Base-by-base conservation (phyloP, 2,329 filamentous ascomycete species). In the Acephala macrosclerotiorum region DNA sequence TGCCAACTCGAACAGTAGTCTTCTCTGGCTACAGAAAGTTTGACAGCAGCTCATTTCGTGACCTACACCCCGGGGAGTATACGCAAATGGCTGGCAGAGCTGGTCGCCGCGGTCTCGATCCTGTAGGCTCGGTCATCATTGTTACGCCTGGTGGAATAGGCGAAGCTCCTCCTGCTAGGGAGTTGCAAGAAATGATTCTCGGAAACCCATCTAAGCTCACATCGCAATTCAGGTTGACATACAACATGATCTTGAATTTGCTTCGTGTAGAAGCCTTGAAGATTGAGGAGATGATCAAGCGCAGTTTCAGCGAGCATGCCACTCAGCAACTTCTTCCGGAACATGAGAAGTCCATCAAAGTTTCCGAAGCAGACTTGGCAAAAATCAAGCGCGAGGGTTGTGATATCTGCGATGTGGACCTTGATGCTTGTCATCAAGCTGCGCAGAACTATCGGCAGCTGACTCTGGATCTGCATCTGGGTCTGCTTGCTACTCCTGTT, bases 201-300 rank as follows among this genome's bases (percentile, higher is more conserved):
- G 96, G 96, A 61, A 92, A 97, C 74, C 95, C 96, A 36, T 97
- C 94, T 29, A 98, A 98, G 80, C 85, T 99, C 58, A 89, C 94
- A 56, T 98, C 95, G 7, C 96, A 99, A 76, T 99, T 99, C 83
- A 89, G 96, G 67, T 84, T 99, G 57, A 99, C 96, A 0, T 99
- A 99, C 83, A 99, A 98, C 80, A 99, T 99, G 96, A 99, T 99
- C 67, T 83, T 99, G 35, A 99, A 98, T 75, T 83, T 99, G 36
- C 84, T 99, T 58, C 91, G 96, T 40, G 96, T 99, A 1, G 96
- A 99, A 78, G 96, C 96, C 2, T 81, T 99, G 70, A 98, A 97
- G 81, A 98, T 99, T 72, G 96, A 99, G 78, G 96, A 99, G 80
- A 99, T 99, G 96, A 99, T 99, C 83, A 99, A 99, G 85, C 91